Evolutionary conservation across 1,284 basidiomycete genomes (phyloP), one percentile per base, ranked within the genome.

Genomic region (Amylostereum chailletii): DNA sequence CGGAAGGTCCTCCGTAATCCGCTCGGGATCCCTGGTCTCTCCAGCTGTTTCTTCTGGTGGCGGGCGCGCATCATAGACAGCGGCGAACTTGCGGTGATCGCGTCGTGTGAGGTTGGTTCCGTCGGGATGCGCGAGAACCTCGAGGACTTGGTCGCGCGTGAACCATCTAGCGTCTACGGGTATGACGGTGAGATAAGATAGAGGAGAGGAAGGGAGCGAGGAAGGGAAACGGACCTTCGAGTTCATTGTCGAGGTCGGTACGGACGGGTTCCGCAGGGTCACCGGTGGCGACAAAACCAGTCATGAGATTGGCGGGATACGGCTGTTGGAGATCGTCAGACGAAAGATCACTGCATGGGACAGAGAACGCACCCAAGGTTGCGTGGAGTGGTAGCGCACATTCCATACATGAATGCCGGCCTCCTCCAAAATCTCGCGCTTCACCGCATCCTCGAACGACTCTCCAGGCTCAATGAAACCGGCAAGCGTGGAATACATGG

Each of bases 381-480:
- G 88, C 38, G 75, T 79, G 45, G 88, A 90, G 66, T 92, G 94
- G 69, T 98, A 98, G 55, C 76, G 74, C 7, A 95, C 82, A 53
- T 90, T 77, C 69, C 84, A 87, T 5, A 94, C 90, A 41, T 76
- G 78, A 26, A 98, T 78, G 4, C 95, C 95, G 0, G 91, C 89
- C 66, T 98, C 95, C 65, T 98, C 95, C 79, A 91, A 87, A 58
- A 96, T 87, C 67, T 98, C 95, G 33, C 95, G 77, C 53, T 82
- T 77, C 11, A 98, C 94, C 0, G 94, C 88, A 58, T 98, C 94
- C 66, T 99, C 95, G 55, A 98, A 88, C 0, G 86, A 83, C 67
- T 96, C 94, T n/a, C 88, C 93, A 2, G 92, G 90, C 64, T 96
- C 93, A 49, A 92, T 81, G 62, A 95, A 96, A 1, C 93, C 93